Conservation (phyloP, 2,329 filamentous ascomycete species). For the Talaromyces sp. region DNA sequence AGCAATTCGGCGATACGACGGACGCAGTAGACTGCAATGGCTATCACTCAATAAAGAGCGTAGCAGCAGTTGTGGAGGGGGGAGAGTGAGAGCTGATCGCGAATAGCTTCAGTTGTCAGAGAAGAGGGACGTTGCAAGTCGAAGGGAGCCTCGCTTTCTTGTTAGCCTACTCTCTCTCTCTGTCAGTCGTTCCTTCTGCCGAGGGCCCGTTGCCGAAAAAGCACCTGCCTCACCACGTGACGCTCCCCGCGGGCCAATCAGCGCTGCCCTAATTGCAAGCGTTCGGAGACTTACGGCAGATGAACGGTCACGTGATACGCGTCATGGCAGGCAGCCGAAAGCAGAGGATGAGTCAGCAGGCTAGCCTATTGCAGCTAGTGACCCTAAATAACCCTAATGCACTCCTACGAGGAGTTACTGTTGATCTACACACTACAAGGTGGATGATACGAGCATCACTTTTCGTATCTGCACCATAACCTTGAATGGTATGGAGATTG, state of each 20-base stretch:
- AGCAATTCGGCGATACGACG: not conserved
- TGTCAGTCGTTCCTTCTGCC: slow-evolving; percentile 3
- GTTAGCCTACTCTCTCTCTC: slow-evolving; percentile 10
- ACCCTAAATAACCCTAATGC: no score
- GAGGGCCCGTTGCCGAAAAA: slow-evolving; percentile 14
- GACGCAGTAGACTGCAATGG: not conserved
- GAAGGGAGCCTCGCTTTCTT: slow-evolving; percentile 13
- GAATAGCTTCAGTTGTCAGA: not conserved
- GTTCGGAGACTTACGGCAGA: slow-evolving; percentile 16
- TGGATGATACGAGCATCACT: not conserved
- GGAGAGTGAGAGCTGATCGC: slow-evolving; percentile 6
- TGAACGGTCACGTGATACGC: slow-evolving; percentile 5
- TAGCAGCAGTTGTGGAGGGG: slow-evolving; percentile 5
- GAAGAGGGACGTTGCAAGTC: slow-evolving; percentile 9
- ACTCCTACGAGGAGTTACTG: no score
- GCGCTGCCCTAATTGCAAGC: slow-evolving; percentile 3
- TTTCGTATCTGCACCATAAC: not conserved
- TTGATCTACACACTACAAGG: no score
- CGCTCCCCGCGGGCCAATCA: slow-evolving; percentile 1
- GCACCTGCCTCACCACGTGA: slow-evolving; percentile 1
- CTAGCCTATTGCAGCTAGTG: not conserved
- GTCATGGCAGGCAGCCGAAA: slow-evolving; percentile 1
- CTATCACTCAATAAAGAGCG: slow-evolving; percentile 13
- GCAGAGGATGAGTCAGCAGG: not conserved
- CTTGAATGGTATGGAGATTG: not conserved